Evolutionary conservation across 495 filamentous ascomycete genomes (phyloP).

Genomic region (Parmelia sp.): DNA sequence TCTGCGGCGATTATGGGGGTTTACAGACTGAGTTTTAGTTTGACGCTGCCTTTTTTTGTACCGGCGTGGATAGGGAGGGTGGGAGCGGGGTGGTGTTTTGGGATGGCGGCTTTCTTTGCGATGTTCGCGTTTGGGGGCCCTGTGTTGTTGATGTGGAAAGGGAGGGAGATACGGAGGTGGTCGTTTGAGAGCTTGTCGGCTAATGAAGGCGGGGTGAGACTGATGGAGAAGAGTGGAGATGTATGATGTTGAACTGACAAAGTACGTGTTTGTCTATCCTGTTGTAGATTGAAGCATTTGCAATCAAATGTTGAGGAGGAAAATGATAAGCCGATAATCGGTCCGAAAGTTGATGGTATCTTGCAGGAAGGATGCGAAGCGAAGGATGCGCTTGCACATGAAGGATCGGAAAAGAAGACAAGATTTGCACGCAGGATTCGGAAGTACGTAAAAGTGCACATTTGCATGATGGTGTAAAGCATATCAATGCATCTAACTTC

Average conservation of each 20-base stretch:
- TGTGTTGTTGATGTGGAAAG: conserved; percentile 31
- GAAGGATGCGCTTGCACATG: neutral
- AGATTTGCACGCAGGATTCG: too few species aligned
- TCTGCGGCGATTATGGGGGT: conserved; percentile 37
- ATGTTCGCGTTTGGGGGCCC: conserved; percentile 36
- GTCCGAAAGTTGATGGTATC: neutral
- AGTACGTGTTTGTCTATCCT: too few species aligned
- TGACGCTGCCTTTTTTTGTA: conserved; percentile 45
- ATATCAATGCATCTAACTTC: neutral
- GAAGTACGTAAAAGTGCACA: too few species aligned
- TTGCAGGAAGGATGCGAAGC: neutral
- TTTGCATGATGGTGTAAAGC: neutral
- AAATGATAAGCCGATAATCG: too few species aligned
- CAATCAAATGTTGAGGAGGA: neutral
- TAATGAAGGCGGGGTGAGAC: conserved; percentile 4
- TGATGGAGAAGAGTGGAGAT: neutral
- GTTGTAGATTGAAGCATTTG: neutral
- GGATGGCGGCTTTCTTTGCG: conserved; percentile 35
- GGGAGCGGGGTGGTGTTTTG: conserved; percentile 40
- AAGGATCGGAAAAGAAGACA: too few species aligned
- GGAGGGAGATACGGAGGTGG: conserved; percentile 2
- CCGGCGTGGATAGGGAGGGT: conserved; percentile 39
- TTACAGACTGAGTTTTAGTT: conserved; percentile 39
- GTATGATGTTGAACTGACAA: too few species aligned
- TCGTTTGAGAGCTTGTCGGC: conserved; percentile 12